Conservation (phyloP, 805 yeast genomes). For the Myxozyma udenii region DNA sequence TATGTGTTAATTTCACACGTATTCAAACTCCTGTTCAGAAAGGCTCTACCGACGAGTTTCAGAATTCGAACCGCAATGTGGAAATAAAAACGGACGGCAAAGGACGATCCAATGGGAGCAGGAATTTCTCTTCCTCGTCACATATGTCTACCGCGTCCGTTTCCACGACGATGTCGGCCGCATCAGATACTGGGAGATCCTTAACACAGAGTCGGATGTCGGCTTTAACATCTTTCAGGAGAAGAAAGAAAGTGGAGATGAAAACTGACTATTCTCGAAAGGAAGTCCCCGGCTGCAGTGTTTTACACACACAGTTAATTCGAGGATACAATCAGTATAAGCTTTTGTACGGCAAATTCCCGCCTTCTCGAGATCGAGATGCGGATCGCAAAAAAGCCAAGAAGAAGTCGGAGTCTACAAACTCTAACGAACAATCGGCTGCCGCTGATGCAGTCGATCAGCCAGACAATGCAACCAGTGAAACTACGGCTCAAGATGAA, state of each 20-base stretch:
- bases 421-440: neutral
- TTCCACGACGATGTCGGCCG: conserved; percentile 1
- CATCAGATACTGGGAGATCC: neutral
- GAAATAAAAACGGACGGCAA: conserved; percentile 1
- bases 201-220: conserved; percentile 2
- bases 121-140: neutral
- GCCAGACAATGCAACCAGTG: neutral
- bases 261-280: conserved; percentile 25
- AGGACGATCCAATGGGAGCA: neutral
- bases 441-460: neutral
- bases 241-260: conserved; percentile 20
- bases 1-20: conserved; percentile 24
- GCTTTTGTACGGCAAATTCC: conserved; percentile 20
- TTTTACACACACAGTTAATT: conserved; percentile 23
- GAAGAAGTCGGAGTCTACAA: too few species aligned
- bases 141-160: neutral
- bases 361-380: conserved; percentile 15
- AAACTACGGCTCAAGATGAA: neutral
- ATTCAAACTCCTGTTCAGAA: conserved; percentile 17
- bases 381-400: conserved; percentile 3
- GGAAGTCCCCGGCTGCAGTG: conserved; percentile 27
- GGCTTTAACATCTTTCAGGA: conserved; percentile 20
- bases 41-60: conserved; percentile 1
- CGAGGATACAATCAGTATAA: conserved; percentile 27
- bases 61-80: neutral